Evolutionary conservation across 306 rosid species (phyloP), one percentile per base, ranked within the genome.

Genomic region (Ceratonia siliqua): DNA sequence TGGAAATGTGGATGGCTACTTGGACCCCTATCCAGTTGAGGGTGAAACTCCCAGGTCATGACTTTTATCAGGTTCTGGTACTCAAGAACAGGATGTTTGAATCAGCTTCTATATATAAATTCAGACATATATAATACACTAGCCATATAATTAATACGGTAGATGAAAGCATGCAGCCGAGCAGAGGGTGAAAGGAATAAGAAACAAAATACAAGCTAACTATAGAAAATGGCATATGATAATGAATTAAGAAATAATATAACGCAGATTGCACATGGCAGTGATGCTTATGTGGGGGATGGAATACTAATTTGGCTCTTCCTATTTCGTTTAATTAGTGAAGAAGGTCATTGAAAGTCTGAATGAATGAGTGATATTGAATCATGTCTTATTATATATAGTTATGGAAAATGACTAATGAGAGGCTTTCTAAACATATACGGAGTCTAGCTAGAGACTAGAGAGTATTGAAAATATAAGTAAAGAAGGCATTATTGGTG

Each of bases 401-500:
- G 53, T 30, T 20, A 42, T 61, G 54, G 68, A 65, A 69, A 70
- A 62, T 62, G 77, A 75, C 79, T 62, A 30, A 27, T 72, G 33
- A 43, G 5, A 56, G 21, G 70, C 25, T 43, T 46, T 24, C 61
- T 24, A 43, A 3, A 36, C 61, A 67, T 32, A 32, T 4, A 80
- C 56, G 73, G 35, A 70, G 24, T 61, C 55, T 41, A 8, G 55
- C 20, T 11, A 75, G 35, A 70, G 24, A 50, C 55, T 41, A 8
- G 55, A 28, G n/a, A 75, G 62, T 59, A 69, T 66, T 66, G 7
- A 33, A 63, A 21, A 65, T 58, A 25, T 46, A 38, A 50, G 68
- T 6, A 63, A 72, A 82, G 75, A 58, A 50, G 75, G 79, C n/a
- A n/a, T n/a, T 65, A 68, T 36, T 59, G 69, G 76, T 66, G 87